Percentiles rank a stretch among this genome's conserved stretches.
phyloP scores from a whole-genome alignment of 352 stramenopile genomes.

The Blastocystis sp. region DNA sequence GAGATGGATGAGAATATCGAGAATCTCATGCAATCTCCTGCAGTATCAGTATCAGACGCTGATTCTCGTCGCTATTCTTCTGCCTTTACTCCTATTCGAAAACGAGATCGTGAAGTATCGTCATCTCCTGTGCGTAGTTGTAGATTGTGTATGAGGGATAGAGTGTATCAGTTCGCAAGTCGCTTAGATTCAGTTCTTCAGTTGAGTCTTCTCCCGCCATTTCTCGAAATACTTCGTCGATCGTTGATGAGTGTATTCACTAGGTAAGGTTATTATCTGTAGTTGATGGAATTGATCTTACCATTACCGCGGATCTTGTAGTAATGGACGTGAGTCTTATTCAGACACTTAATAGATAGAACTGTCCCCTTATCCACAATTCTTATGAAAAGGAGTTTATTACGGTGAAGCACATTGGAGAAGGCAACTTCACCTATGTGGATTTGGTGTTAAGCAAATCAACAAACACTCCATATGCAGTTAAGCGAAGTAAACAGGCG shows the following conservation, averaged over 20 bases:
- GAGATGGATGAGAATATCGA: not conserved
- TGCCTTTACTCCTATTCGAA: conserved; percentile 28
- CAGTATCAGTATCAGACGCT: not conserved
- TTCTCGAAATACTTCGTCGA: conserved; percentile 6
- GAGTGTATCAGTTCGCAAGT: conserved; percentile 8
- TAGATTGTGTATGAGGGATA: not conserved
- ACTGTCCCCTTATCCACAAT: not conserved
- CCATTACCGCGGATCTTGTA: not conserved
- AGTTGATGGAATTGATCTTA: conserved; percentile 5
- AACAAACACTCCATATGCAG: conserved; percentile 6
- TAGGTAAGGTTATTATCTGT: not conserved
- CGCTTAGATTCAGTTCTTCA: conserved; percentile 49
- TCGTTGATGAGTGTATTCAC: conserved; percentile 13
- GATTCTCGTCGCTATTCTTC: not conserved
- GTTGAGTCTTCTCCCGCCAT: conserved; percentile 21
- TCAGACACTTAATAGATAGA: not conserved
- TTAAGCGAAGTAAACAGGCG: conserved; percentile 43
- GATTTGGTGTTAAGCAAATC: conserved; percentile 21
- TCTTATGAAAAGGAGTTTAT: conserved; percentile 60
- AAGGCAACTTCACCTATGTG: conserved; percentile 60
- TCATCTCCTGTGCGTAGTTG: not conserved
- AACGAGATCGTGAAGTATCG: not conserved
- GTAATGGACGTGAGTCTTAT: not conserved
- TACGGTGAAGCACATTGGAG: conserved; percentile 36
- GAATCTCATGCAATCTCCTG: not conserved